These are phyloP conservation scores for Senna tora DNA, from an alignment of 306 rosid species.

Conservation along the genomic window DNA sequence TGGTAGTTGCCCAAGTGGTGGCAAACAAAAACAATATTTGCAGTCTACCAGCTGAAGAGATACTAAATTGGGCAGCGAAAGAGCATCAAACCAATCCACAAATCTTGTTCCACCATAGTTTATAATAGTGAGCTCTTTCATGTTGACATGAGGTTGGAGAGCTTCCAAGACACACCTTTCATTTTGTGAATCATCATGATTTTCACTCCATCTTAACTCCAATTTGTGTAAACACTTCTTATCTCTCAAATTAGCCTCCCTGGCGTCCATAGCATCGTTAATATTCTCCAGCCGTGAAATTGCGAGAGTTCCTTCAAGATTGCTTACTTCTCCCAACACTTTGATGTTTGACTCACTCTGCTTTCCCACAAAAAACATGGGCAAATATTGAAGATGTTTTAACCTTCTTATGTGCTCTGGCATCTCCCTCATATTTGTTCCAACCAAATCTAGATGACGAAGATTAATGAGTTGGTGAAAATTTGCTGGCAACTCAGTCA, in stretches of 20 bases:
- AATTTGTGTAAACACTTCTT: constrained; percentile 22
- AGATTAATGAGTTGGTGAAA: not conserved
- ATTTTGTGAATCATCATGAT: not conserved
- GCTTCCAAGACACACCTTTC: constrained; percentile 1
- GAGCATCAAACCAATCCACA: constrained; percentile 15
- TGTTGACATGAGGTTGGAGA: constrained; percentile 1
- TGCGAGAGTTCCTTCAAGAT: too few relatives aligned
- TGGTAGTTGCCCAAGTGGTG: constrained; percentile 30
- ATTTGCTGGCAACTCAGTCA: not conserved
- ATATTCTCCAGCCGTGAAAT: too few relatives aligned
- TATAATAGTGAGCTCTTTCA: not conserved
- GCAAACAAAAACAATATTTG: not conserved
- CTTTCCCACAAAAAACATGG: not conserved
- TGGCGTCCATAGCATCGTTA: too few relatives aligned
- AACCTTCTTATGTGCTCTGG: not conserved
- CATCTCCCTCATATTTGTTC: not conserved
- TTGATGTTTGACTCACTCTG: not conserved
- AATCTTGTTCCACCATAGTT: constrained; percentile 19
- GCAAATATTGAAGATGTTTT: not conserved
- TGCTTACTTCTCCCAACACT: too few relatives aligned
- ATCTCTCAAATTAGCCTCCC: too few relatives aligned
- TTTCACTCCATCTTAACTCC: not conserved
- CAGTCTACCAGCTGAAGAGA: not conserved
- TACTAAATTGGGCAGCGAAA: not conserved
- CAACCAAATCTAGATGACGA: not conserved